Percentiles rank a stretch among this genome's conserved stretches.
Evolutionary conservation across 768 basidiomycete species (phyloP).

Genomic region (Xanthoconium stramineum): DNA sequence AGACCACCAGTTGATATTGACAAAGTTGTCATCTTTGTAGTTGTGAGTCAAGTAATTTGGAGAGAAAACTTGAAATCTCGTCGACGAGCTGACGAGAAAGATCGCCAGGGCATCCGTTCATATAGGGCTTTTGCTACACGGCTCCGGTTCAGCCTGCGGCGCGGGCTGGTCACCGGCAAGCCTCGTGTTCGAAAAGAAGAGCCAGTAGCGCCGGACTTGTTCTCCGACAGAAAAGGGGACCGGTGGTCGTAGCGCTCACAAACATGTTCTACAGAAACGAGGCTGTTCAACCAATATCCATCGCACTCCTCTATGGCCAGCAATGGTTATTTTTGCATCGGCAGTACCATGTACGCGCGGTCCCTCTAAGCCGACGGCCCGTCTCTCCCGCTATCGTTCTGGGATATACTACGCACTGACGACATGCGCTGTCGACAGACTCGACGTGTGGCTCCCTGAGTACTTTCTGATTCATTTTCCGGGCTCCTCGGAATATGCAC

Average conservation of each 20-base stretch:
- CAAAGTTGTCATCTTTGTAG: neutral
- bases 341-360: too few species aligned
- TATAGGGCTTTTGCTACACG: slow-evolving; percentile 7
- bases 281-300: neutral
- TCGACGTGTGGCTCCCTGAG: too few species aligned
- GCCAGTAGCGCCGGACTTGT: neutral
- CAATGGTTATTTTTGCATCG: too few species aligned
- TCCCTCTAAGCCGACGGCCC: too few species aligned
- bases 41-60: neutral
- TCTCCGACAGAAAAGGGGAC: slow-evolving; percentile 1
- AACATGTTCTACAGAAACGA: neutral
- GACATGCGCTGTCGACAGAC: too few species aligned
- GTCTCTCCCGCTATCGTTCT: too few species aligned
- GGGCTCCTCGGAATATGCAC: too few species aligned
- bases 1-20: slow-evolving; percentile 8
- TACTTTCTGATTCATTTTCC: too few species aligned
- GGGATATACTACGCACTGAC: too few species aligned
- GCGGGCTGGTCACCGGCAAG: neutral
- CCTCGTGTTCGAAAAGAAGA: neutral
- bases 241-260: neutral
- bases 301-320: neutral
- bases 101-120: neutral
- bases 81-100: slow-evolving; percentile 1
- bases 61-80: neutral
- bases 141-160: slow-evolving; percentile 14